These are phyloP conservation scores for Eucalyptus tenuipes DNA, from an alignment of 345 rosid species.

Conservation along the genomic window DNA sequence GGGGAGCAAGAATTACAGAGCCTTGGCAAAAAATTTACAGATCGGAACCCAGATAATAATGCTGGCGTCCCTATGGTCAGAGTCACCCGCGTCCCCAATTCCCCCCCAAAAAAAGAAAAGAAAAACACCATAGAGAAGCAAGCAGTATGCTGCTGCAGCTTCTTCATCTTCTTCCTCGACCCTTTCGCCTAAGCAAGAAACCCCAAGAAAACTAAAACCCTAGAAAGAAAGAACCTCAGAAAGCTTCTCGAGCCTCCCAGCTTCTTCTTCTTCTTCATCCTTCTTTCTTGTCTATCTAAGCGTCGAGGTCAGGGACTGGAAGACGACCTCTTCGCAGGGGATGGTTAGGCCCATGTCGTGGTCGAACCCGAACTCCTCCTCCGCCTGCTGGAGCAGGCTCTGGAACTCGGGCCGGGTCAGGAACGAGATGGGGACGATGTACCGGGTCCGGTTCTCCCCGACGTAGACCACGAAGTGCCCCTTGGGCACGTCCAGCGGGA, in stretches of 20 bases:
- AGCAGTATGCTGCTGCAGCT: not conserved
- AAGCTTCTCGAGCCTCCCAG: not conserved
- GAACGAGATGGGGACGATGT: conserved; percentile 27
- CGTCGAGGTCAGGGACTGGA: conserved; percentile 24
- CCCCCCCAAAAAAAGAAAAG: not conserved
- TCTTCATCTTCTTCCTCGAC: not conserved
- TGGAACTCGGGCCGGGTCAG: conserved; percentile 31
- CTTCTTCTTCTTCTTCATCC: not conserved
- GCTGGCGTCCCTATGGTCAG: not conserved
- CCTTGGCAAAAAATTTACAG: not conserved
- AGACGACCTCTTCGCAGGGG: conserved; percentile 38
- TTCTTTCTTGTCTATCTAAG: not conserved
- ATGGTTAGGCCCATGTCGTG: conserved; percentile 45
- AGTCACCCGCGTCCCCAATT: not conserved
- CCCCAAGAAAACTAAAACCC: not conserved
- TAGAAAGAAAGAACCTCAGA: not conserved
- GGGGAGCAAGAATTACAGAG: not conserved
- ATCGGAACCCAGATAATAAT: not conserved
- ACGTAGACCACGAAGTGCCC: conserved; percentile 42
- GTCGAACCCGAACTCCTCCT: conserved; percentile 42
- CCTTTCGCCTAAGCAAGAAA: not conserved
- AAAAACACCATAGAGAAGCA: not conserved
- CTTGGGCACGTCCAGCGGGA: conserved; percentile 30
- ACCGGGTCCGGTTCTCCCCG: conserved; percentile 28
- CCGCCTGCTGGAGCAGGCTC: conserved; percentile 24